Base-by-base conservation (phyloP, 176 grass and related monocot species). In the Avena sativa region DNA sequence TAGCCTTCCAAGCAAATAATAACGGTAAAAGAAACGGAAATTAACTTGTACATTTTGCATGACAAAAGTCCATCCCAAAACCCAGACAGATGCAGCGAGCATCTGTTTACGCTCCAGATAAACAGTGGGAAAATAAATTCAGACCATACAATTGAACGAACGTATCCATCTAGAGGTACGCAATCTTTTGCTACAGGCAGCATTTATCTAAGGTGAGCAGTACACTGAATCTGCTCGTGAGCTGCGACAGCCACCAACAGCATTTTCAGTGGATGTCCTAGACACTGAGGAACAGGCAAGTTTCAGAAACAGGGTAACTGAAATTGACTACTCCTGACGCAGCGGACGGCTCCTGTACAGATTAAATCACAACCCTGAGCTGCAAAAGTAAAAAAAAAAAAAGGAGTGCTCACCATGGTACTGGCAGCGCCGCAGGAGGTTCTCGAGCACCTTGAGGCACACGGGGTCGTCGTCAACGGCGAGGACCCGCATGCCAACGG, bases 381-480 rank as follows among this genome's bases (percentile, higher is more conserved):
- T 56, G 64, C 17, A 62, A 32, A 28, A 34, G 32, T 34, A 0
- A 7, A 43, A 43, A 43, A 43, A 3, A 71, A 51, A 4, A 2
- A 44, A 47, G 9, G 3, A 79, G 56, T 10, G 20, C 81, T 84
- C 61, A 99, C 97, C 97, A 30, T 94, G 89, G 44, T 96, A 99
- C 85, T 92, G 85, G 81, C 97, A 99, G 62, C 92, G 91, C 49
- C 73, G 83, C 50, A 99, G 91, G 40, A 99, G 94, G 72, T 67
- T 90, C 83, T 99, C 94, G 36, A 99, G 86, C 76, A 96, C 87
- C 85, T 86, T 94, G 87, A 96, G 97, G 80, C 97, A 96, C 25
- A 89, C 89, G 4, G 85, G 92, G 68, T 99, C 92, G 51, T 96
- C 97, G 67, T 99, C 97, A 3, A 99, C 97, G 23, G 97, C 94